These are phyloP conservation scores for Effrenium voratum DNA, from an alignment of 73 alveolate genomes.

Conservation along the genomic window DNA sequence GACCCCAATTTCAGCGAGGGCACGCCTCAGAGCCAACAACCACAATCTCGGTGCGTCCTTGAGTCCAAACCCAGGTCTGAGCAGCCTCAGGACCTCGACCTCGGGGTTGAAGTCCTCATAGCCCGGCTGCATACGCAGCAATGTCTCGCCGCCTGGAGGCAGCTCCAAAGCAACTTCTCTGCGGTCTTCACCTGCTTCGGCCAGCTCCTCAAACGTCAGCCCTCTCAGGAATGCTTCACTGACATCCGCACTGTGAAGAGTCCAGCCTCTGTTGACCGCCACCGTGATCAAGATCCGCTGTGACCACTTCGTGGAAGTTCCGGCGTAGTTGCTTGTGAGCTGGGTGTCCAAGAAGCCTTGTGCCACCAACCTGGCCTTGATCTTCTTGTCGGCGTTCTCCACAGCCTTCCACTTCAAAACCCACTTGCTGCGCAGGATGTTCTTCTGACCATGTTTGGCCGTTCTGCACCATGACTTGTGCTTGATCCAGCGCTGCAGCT, in stretches of 20 bases:
- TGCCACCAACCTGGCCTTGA: neutral
- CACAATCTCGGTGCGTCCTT: conserved; percentile 4
- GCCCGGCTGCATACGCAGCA: neutral
- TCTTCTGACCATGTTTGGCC: neutral
- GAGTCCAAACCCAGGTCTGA: conserved; percentile 20
- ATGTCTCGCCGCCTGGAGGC: conserved; percentile 20
- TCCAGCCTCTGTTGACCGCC: neutral
- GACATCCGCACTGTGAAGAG: neutral
- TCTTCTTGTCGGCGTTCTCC: neutral
- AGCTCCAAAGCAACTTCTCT: neutral
- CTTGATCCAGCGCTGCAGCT: neutral
- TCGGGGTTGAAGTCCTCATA: neutral
- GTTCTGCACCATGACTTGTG: neutral
- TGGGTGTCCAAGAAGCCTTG: neutral
- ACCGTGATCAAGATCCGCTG: neutral
- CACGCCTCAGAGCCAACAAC: neutral
- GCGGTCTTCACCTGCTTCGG: neutral
- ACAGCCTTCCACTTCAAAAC: neutral
- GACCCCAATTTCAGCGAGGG: neutral
- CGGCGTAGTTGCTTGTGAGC: neutral
- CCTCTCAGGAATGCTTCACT: conserved; percentile 40
- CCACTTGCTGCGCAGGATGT: neutral
- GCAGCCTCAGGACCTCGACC: neutral
- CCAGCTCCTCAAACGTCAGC: conserved; percentile 15
- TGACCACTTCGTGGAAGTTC: neutral